Evolutionary conservation across 2,329 filamentous ascomycete genomes (phyloP).

Genomic region (Scedosporium dehoogii): DNA sequence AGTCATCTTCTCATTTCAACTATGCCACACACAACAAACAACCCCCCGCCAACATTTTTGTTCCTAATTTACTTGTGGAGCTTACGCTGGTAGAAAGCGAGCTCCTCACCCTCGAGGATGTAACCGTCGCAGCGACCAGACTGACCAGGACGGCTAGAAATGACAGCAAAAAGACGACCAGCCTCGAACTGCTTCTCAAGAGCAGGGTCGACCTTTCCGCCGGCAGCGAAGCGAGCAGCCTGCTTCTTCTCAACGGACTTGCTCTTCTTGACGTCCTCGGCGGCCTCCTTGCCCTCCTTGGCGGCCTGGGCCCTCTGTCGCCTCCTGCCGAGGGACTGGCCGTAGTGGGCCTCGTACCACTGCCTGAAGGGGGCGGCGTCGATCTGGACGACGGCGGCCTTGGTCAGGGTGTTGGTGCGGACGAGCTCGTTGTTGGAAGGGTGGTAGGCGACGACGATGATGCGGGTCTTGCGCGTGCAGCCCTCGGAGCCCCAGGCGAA

Average conservation of each 20-base stretch:
- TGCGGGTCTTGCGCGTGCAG: conserved; percentile 96
- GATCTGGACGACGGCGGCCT: conserved; percentile 96
- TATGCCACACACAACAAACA: no score
- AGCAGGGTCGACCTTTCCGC: conserved; percentile 85
- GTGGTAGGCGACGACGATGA: conserved; percentile 97
- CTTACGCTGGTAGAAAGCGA: conserved; percentile 99
- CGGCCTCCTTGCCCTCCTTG: conserved; percentile 46
- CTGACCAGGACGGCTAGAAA: conserved; percentile 91
- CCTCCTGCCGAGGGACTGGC: conserved; percentile 76
- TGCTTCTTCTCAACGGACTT: conserved; percentile 96
- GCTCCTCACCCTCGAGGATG: conserved; percentile 97
- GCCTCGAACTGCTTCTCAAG: conserved; percentile 99
- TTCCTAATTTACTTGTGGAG: conserved; percentile 77
- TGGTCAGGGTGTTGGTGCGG: conserved; percentile 99
- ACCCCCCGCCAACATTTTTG: not conserved
- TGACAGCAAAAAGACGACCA: conserved; percentile 88
- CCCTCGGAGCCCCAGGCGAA: conserved; percentile 99
- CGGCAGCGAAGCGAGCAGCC: conserved; percentile 67
- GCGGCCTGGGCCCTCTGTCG: conserved; percentile 70
- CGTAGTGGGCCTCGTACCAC: conserved; percentile 99
- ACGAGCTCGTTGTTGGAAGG: conserved; percentile 99
- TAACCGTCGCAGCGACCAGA: conserved; percentile 95
- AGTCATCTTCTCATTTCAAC: no score
- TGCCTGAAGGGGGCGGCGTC: conserved; percentile 98
- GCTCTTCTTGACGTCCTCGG: conserved; percentile 78